Percentiles rank a stretch among this genome's conserved stretches.
Evolutionary conservation across 345 rosid genomes (phyloP).

Genomic region (Syzygium jambos): DNA sequence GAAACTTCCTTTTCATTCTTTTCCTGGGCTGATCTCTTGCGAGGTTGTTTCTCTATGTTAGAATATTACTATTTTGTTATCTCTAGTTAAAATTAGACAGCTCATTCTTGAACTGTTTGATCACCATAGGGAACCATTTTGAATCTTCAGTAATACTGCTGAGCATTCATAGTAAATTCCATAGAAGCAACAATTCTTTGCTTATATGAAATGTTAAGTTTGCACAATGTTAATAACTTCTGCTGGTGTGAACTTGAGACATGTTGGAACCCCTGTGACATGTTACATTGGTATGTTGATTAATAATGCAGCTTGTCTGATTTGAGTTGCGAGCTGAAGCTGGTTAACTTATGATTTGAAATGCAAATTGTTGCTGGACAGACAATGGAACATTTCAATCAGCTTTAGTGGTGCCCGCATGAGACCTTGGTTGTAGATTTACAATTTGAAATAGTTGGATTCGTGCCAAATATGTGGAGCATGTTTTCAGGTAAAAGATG

Average conservation of each 20-base stretch:
- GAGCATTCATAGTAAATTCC: background rate
- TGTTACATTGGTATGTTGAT: background rate
- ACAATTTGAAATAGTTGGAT: background rate
- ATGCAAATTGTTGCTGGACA: background rate
- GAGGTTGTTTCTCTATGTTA: background rate
- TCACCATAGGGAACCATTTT: background rate
- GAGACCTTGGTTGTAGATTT: background rate
- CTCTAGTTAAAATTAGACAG: background rate
- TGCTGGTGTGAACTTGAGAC: background rate
- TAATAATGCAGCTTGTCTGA: too few relatives aligned
- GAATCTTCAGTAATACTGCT: background rate
- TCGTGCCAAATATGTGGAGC: background rate
- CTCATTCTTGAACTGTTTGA: background rate
- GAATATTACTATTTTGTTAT: background rate
- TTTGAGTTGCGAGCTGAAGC: background rate
- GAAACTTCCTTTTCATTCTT: background rate
- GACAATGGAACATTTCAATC: background rate
- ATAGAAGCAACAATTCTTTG: background rate
- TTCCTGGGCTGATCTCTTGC: background rate
- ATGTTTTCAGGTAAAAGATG: background rate
- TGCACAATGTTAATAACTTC: background rate
- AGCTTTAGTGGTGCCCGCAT: background rate
- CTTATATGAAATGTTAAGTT: background rate
- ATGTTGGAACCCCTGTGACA: background rate
- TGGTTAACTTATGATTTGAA: background rate